phyloP scores from a whole-genome alignment of 2,329 filamentous ascomycete genomes.

The Beauveria sp. region DNA sequence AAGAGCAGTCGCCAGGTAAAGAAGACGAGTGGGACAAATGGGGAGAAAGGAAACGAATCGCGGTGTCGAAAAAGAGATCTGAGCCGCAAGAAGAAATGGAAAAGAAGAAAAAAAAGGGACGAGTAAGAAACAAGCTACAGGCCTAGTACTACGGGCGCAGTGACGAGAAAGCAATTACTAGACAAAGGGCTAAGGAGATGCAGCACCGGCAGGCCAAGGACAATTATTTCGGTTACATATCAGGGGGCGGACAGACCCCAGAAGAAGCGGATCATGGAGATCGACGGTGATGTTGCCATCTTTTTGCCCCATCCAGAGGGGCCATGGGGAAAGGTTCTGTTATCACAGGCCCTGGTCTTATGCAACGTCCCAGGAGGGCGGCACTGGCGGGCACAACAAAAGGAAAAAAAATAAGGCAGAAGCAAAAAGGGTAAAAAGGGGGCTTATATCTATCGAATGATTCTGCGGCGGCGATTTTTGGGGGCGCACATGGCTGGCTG shows the following conservation, averaged over 20 bases:
- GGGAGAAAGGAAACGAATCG: too few species aligned
- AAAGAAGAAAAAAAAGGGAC: not conserved
- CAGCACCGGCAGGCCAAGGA: not conserved
- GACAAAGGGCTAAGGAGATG: not conserved
- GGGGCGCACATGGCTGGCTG: too few species aligned
- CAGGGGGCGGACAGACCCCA: not conserved
- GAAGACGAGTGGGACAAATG: too few species aligned
- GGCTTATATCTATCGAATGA: too few species aligned
- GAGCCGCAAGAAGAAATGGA: not conserved
- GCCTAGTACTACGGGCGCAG: not conserved
- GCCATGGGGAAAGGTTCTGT: too few species aligned
- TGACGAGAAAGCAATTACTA: not conserved
- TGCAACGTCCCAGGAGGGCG: too few species aligned
- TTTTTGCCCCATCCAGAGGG: not conserved
- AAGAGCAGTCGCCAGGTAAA: too few species aligned
- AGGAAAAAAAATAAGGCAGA: too few species aligned
- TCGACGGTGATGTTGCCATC: not conserved
- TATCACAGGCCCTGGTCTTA: too few species aligned
- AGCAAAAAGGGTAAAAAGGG: too few species aligned
- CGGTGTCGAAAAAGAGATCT: not conserved
- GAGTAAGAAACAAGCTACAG: not conserved
- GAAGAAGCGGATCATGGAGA: not conserved
- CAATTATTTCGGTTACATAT: not conserved
- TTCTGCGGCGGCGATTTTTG: too few species aligned
- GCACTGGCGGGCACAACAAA: too few species aligned